Evolutionary conservation across 257 asterid genomes (phyloP), one percentile per base, ranked within the genome.

Genomic region (Rehmannia glutinosa): DNA sequence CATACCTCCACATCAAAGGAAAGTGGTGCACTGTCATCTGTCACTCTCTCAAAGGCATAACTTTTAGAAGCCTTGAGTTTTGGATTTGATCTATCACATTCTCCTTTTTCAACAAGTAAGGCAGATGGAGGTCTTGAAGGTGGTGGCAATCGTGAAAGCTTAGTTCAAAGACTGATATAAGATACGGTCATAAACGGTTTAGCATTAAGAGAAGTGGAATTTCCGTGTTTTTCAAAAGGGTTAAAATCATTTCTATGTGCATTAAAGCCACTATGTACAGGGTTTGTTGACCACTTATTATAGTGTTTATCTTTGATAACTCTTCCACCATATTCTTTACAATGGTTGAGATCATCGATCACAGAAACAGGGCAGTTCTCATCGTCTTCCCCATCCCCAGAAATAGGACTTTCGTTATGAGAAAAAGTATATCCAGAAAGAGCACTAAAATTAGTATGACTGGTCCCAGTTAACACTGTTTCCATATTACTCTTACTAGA

Each of bases 51-150:
- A 74, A 66, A 65, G 56, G 80, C 55, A 81, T 61, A 75, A 75
- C 68, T 78, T 63, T 76, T 77, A 49, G 79, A 78, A 62, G 80
- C 70, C 73, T 71, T 77, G 55, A 57, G 70, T 68, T 74, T 73
- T 64, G 82, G 61, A 62, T 74, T 71, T 38, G 66, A 75, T 59
- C 49, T 62, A 41, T 69, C 76, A 38, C 46, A 20, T 24, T 46
- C 81, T 56, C 79, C 75, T 50, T 73, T 85, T 65, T 73, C 74
- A 59, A 61, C 77, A 72, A 73, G 80, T 60, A 82, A 81, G 39
- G 69, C 80, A 51, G 98, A 97, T 6, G 97, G 97, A 24, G 94
- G 92, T 74, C 98, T 91, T 58, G 97, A 81, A 73, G 98, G 98
- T 59, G 97, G 96, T 8, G 98, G 96, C 80, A 92, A 70, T 43